Evolutionary conservation across 2,329 filamentous ascomycete genomes (phyloP), one percentile per base, ranked within the genome.

Genomic region (Alternaria metachromatica): DNA sequence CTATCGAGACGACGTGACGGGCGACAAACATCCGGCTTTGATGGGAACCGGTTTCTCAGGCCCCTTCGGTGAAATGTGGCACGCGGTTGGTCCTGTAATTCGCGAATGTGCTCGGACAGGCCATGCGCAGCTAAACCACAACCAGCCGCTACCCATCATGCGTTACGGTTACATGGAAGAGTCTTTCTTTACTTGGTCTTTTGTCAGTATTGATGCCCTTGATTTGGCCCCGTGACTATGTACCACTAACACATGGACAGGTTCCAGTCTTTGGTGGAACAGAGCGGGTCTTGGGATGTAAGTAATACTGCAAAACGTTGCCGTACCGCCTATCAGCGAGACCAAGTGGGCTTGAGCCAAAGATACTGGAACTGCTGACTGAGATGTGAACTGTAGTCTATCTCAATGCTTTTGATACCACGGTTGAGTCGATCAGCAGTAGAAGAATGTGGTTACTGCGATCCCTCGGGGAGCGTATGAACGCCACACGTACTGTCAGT

Each of bases 101-200:
- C 64, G 64, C 13, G 71, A 74, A 54, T 76, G 74, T 48, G 76
- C 74, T 18, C 64, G 72, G 33, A 76, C 74, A 5, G 76, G 77
- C 10, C 60, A 72, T 8, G 72, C 71, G 46, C 58, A 72, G 23
- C 71, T 75, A 11, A 72, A 63, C 25, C 69, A 77, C 43, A 77
- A 78, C 43, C 76, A 78, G 28, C 62, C 62, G 20, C 53, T 78
- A 12, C 72, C 72, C 6, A 75, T 79, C 20, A 67, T 77, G 28
- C 55, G 77, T 58, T 70, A 72, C 64, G 69, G 66, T 8, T 74
- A 75, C 46, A 54, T 76, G 4, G 75, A 78, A 54, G 76, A 78
- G 46, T 69, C 74, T 0, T 84, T 82, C 60, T 81, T 81, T 56
- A 80, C 81, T n/a, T 83, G 81, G 81, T 82, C 80, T 20, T 78